Evolutionary conservation across 2,329 filamentous ascomycete genomes (phyloP).

Genomic region (Sporothrix globosa): DNA sequence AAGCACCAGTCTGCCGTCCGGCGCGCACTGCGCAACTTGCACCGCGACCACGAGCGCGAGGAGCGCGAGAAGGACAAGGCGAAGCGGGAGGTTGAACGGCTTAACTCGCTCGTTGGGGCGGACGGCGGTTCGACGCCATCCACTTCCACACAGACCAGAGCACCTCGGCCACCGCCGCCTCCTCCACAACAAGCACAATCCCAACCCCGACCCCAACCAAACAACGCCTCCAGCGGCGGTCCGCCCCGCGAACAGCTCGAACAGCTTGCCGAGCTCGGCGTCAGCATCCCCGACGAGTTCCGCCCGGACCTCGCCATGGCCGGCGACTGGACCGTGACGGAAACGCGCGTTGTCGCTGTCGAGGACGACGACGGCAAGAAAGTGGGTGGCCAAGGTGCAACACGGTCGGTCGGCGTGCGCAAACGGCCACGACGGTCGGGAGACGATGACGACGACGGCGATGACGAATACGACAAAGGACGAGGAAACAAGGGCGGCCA

Average conservation of each 20-base stretch:
- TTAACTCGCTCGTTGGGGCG: constrained; percentile 73
- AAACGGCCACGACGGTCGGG: constrained; percentile 29
- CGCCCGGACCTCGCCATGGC: constrained; percentile 81
- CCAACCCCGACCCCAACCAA: neutral
- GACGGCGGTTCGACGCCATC: constrained; percentile 28
- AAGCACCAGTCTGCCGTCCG: constrained; percentile 86
- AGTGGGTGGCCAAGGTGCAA: neutral
- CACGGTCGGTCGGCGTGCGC: constrained; percentile 32
- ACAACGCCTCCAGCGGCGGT: constrained; percentile 39
- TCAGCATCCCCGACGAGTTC: constrained; percentile 78
- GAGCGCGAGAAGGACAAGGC: constrained; percentile 81
- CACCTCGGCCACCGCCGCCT: neutral
- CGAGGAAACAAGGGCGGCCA: constrained; percentile 60
- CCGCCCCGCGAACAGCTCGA: constrained; percentile 77
- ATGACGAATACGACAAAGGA: constrained; percentile 48
- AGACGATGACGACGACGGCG: constrained; percentile 47
- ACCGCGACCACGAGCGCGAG: constrained; percentile 79
- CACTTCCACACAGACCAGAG: neutral
- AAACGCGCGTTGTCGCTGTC: constrained; percentile 61
- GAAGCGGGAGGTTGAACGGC: constrained; percentile 78
- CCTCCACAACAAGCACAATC: neutral
- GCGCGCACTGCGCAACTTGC: constrained; percentile 85
- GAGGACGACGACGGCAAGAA: constrained; percentile 37
- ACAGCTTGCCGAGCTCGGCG: constrained; percentile 84
- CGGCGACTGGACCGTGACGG: constrained; percentile 81